These are phyloP conservation scores for Neophaeococcomyces mojaviensis DNA, from an alignment of 2,329 filamentous ascomycete genomes.

Conservation along the genomic window DNA sequence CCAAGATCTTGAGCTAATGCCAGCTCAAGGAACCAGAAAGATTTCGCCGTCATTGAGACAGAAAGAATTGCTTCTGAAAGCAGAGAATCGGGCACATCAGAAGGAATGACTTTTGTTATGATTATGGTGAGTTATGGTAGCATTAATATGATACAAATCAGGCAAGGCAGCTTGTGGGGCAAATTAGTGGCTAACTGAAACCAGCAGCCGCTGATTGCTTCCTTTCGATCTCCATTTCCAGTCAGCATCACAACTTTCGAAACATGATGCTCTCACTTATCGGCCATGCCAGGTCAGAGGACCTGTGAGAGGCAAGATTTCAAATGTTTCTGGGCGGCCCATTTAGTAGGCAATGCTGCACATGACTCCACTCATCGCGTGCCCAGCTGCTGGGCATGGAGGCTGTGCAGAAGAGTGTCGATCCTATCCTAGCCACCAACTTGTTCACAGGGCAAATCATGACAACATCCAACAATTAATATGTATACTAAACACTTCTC, in stretches of 20 bases:
- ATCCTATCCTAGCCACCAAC: background rate
- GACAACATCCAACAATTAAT: background rate
- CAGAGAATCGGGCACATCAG: background rate
- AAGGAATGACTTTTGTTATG: background rate
- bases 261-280: background rate
- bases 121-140: background rate
- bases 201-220: background rate
- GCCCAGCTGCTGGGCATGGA: slow-evolving; percentile 3
- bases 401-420: slow-evolving; percentile 1
- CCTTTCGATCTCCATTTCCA: background rate
- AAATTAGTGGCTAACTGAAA: background rate
- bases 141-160: background rate
- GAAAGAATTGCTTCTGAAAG: no score
- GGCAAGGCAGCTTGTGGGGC: background rate
- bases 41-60: no score
- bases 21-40: no score
- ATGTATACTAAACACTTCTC: no score
- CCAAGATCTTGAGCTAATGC: no score
- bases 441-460: background rate
- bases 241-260: background rate
- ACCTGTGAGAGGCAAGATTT: background rate
- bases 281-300: background rate
- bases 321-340: background rate
- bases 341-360: slow-evolving; percentile 3
- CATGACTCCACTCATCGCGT: background rate